Percentiles rank a stretch among this genome's conserved stretches.
phyloP scores from a whole-genome alignment of 345 rosid species.

The Erucastrum elatum region DNA sequence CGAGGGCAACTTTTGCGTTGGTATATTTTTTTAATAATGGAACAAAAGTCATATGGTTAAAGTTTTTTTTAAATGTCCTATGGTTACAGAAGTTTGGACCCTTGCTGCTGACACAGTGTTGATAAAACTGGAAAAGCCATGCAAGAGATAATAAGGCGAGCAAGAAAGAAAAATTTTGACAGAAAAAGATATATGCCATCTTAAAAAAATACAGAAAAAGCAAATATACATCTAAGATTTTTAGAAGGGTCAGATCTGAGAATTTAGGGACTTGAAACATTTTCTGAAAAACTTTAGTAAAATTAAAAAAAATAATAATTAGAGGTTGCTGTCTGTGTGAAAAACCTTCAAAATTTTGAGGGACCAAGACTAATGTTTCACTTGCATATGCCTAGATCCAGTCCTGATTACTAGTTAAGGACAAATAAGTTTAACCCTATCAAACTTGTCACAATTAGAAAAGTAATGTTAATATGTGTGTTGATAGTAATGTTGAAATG shows the following conservation, averaged over 20 bases:
- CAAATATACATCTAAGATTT: too few relatives aligned
- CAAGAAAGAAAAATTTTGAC: too few relatives aligned
- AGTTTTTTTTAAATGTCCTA: slow-evolving; percentile 5
- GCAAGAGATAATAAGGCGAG: background rate
- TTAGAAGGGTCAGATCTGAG: too few relatives aligned
- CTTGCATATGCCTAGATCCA: too few relatives aligned
- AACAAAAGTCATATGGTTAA: slow-evolving; percentile 20
- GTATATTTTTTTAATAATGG: slow-evolving; percentile 12
- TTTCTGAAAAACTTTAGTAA: too few relatives aligned
- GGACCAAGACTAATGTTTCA: too few relatives aligned
- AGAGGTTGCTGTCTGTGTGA: too few relatives aligned
- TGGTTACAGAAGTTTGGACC: slow-evolving; percentile 31
- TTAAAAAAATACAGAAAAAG: too few relatives aligned
- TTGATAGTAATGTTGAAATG: background rate
- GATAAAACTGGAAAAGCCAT: slow-evolving; percentile 29
- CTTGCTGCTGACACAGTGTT: slow-evolving; percentile 26
- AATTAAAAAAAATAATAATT: too few relatives aligned
- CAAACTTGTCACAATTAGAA: background rate
- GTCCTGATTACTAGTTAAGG: background rate
- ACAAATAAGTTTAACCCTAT: background rate
- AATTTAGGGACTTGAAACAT: too few relatives aligned
- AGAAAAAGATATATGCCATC: too few relatives aligned
- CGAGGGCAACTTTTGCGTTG: slow-evolving; percentile 38
- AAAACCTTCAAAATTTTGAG: too few relatives aligned
- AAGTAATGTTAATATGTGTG: background rate